Conservation (phyloP, 2,329 filamentous ascomycete genomes). For the Fusarium sp. region DNA sequence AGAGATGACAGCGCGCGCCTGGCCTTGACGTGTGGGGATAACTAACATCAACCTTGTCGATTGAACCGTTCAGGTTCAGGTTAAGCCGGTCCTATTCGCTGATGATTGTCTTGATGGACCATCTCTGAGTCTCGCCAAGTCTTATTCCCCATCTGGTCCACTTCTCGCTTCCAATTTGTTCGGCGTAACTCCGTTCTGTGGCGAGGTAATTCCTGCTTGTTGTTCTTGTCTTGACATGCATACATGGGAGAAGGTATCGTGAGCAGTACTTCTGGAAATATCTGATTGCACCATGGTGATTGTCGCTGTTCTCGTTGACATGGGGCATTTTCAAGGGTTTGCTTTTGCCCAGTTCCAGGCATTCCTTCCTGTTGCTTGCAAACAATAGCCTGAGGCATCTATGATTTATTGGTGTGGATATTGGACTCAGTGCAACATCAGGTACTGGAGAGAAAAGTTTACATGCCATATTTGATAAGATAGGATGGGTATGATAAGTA, state of each 20-base stretch:
- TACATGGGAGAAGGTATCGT: constrained; percentile 23
- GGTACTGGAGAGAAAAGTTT: too few species aligned
- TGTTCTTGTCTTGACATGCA: background rate
- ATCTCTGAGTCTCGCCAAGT: constrained; percentile 3
- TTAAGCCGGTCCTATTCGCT: constrained; percentile 5
- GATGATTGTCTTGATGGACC: background rate
- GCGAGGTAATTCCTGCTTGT: background rate
- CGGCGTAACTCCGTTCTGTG: constrained; percentile 32
- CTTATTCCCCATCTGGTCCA: background rate
- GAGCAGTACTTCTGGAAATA: constrained; percentile 15
- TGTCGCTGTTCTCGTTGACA: constrained; percentile 11
- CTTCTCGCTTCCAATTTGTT: constrained; percentile 2
- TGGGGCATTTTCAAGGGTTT: constrained; percentile 1
- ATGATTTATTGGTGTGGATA: background rate
- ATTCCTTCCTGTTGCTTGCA: background rate
- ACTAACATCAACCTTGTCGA: constrained; percentile 21
- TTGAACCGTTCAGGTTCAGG: constrained; percentile 1
- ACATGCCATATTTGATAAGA: background rate
- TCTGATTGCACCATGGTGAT: constrained; percentile 25
- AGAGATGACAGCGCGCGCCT: background rate
- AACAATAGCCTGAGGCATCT: background rate
- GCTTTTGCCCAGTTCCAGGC: background rate
- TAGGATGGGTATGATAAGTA: background rate
- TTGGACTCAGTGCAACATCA: background rate
- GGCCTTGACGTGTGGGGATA: constrained; percentile 2